A percentile compares a stretch with the other conserved stretches of the same genome.
phyloP scores from a whole-genome alignment of 768 basidiomycete genomes.

The Trametes gibbosa region DNA sequence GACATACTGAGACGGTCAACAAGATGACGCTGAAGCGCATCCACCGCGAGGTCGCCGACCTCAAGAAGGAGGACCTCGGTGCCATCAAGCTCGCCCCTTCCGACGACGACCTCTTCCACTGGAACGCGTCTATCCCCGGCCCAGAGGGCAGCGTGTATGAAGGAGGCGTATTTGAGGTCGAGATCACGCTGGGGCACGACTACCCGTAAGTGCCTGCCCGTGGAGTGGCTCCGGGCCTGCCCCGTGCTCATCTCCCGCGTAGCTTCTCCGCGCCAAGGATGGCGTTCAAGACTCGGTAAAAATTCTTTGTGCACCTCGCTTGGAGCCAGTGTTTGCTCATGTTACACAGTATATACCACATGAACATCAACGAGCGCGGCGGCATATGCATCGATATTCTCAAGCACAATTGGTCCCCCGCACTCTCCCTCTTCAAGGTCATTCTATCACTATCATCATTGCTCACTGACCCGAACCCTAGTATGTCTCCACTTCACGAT shows the following conservation, averaged over 20 bases:
- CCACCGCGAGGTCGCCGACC: slow-evolving; percentile 75
- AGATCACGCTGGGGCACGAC: slow-evolving; percentile 63
- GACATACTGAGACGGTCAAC: not conserved
- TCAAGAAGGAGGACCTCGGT: slow-evolving; percentile 81
- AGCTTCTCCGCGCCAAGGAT: slow-evolving; percentile 82
- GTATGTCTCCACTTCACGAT: slow-evolving; percentile 42
- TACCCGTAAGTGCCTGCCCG: slow-evolving; percentile 60
- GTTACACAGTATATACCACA: slow-evolving; percentile 52
- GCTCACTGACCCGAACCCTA: slow-evolving; percentile 91
- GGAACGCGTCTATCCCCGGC: slow-evolving; percentile 78
- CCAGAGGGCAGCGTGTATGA: slow-evolving; percentile 83
- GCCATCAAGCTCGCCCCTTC: slow-evolving; percentile 64
- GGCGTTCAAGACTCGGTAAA: slow-evolving; percentile 70
- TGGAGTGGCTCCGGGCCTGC: not conserved
- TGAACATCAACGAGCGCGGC: slow-evolving; percentile 84
- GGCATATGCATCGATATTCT: slow-evolving; percentile 87
- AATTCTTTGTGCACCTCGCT: slow-evolving; percentile 13
- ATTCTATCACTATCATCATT: slow-evolving; percentile 91
- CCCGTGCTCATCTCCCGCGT: slow-evolving; percentile 4
- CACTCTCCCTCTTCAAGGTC: slow-evolving; percentile 90
- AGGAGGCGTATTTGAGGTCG: slow-evolving; percentile 69
- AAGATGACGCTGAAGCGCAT: slow-evolving; percentile 79
- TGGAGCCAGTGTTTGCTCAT: not conserved
- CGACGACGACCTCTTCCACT: slow-evolving; percentile 63
- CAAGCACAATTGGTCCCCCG: slow-evolving; percentile 93